A percentile compares a stretch with the other conserved stretches of the same genome.
Evolutionary conservation across 441 rosid genomes (phyloP).

Genomic region (Eruca vesicaria): DNA sequence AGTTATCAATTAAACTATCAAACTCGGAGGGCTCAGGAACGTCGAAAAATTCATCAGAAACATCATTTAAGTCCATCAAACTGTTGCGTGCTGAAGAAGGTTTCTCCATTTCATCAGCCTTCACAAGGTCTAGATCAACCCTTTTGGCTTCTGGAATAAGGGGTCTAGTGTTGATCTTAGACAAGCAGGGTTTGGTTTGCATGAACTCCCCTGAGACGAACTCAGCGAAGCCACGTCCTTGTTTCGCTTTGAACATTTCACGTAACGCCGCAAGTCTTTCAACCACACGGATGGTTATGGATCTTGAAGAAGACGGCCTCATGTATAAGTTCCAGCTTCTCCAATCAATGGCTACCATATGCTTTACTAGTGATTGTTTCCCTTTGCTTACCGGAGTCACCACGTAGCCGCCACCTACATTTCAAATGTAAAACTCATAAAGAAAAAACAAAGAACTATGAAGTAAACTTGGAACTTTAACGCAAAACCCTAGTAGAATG

Average conservation of each 20-base stretch:
- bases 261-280: slow-evolving; percentile 88
- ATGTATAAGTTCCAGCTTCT: slow-evolving; percentile 74
- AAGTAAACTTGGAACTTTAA: not conserved
- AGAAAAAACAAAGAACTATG: not conserved
- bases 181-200: slow-evolving; percentile 32
- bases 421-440: not conserved
- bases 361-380: slow-evolving; percentile 72
- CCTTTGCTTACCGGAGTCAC: slow-evolving; percentile 73
- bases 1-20: slow-evolving; percentile 35
- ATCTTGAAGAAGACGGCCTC: slow-evolving; percentile 59
- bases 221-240: slow-evolving; percentile 48
- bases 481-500: not conserved
- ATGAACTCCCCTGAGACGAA: slow-evolving; percentile 38
- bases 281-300: slow-evolving; percentile 75
- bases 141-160: slow-evolving; percentile 26
- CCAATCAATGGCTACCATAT: slow-evolving; percentile 96
- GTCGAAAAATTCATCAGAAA: slow-evolving; percentile 89
- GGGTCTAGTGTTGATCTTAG: slow-evolving; percentile 34
- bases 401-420: slow-evolving; percentile 93
- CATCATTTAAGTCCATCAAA: slow-evolving; percentile 57
- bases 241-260: slow-evolving; percentile 70
- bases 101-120: slow-evolving; percentile 47
- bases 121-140: slow-evolving; percentile 23
- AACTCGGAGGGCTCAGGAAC: slow-evolving; percentile 55
- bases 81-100: slow-evolving; percentile 40